Conservation (phyloP, 2,329 filamentous ascomycete species). For the Orbilia brochopaga region DNA sequence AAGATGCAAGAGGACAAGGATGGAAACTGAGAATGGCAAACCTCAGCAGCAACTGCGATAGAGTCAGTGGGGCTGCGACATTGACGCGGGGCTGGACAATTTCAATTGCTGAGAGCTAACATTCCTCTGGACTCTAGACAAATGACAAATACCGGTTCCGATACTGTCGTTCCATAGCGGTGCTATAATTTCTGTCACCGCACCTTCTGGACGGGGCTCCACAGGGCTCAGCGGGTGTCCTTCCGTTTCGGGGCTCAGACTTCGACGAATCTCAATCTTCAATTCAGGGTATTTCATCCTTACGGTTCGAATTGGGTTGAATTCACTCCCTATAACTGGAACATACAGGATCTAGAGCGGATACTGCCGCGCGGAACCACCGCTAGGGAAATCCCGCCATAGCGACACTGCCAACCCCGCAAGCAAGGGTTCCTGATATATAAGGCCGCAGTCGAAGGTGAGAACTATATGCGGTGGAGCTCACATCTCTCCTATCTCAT, state of each 20-base stretch:
- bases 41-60: constrained; percentile 37
- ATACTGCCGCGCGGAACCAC: constrained; percentile 20
- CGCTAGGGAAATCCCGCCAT: constrained; percentile 13
- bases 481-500: too few relatives aligned
- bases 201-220: constrained; percentile 28
- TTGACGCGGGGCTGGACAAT: constrained; percentile 47
- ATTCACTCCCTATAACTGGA: background rate
- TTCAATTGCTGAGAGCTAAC: constrained; percentile 30
- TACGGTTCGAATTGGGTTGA: too few relatives aligned
- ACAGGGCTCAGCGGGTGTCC: constrained; percentile 33
- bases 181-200: background rate
- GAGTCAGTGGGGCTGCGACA: constrained; percentile 41
- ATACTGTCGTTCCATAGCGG: background rate
- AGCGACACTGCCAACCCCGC: background rate
- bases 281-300: constrained; percentile 10
- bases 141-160: constrained; percentile 36
- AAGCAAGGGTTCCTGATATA: constrained; percentile 12
- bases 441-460: too few relatives aligned
- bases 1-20: constrained; percentile 12
- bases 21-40: constrained; percentile 21
- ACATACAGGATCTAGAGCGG: constrained; percentile 26
- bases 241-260: constrained; percentile 15
- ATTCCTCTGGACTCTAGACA: constrained; percentile 24
- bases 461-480: too few relatives aligned
- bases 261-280: constrained; percentile 16